phyloP scores from a whole-genome alignment of 805 yeast genomes.

The Myxozyma monticola region DNA sequence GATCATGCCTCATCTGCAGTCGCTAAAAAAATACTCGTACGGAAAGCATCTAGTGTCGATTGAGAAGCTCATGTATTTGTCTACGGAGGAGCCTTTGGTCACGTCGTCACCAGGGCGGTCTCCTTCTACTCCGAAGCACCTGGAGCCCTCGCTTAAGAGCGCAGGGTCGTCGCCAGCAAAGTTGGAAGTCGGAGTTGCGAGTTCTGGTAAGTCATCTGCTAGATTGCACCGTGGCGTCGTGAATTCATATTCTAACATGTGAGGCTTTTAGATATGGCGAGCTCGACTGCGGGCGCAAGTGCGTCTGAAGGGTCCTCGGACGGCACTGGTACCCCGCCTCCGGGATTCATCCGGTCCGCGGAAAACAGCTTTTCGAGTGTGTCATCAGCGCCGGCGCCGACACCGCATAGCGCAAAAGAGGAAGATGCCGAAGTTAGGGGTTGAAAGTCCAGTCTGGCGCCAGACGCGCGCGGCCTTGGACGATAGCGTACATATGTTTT shows the following conservation, averaged over 20 bases:
- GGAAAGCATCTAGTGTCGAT: conserved; percentile 61
- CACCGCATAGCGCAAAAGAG: neutral
- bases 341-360: conserved; percentile 14
- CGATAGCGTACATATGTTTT: too few species aligned
- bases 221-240: too few species aligned
- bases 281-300: too few species aligned
- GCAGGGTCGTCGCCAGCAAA: too few species aligned
- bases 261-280: too few species aligned
- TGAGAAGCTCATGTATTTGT: conserved; percentile 27
- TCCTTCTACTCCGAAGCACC: neutral
- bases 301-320: too few species aligned
- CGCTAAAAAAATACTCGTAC: conserved; percentile 64
- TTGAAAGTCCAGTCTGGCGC: too few species aligned
- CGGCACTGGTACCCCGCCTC: conserved; percentile 12
- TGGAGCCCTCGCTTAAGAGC: too few species aligned
- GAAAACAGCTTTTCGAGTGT: conserved; percentile 17
- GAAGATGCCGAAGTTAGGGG: neutral
- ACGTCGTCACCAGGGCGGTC: conserved; percentile 4
- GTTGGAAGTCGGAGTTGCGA: neutral
- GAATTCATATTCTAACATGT: too few species aligned
- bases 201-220: too few species aligned
- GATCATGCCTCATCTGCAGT: conserved; percentile 76
- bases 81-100: conserved; percentile 12
- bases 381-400: conserved; percentile 10
- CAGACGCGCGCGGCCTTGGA: too few species aligned